Percentiles rank a stretch among this genome's conserved stretches.
Conservation (phyloP, 441 rosid species). For the Bruguiera hainesii region DNA sequence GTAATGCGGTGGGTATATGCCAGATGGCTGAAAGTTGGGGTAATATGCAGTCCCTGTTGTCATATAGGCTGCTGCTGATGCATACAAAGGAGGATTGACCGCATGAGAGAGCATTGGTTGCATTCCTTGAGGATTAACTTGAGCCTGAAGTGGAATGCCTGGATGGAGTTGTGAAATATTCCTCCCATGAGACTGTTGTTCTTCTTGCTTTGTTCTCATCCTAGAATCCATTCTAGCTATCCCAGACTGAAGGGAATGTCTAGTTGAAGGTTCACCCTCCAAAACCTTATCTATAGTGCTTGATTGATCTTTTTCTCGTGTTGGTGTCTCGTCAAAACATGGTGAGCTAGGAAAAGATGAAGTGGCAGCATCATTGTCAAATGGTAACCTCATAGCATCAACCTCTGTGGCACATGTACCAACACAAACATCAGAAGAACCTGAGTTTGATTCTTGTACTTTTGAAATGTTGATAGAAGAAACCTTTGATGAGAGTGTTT, state of each 20-base stretch:
- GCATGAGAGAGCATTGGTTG: constrained; percentile 43
- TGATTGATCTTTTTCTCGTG: constrained; percentile 34
- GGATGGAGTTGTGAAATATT: constrained; percentile 39
- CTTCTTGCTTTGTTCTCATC: constrained; percentile 52
- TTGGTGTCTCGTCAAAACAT: constrained; percentile 25
- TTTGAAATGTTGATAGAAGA: constrained; percentile 49
- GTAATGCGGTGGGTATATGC: constrained; percentile 40
- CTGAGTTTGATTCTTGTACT: constrained; percentile 42
- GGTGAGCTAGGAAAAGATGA: constrained; percentile 35
- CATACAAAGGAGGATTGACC: constrained; percentile 42
- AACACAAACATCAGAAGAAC: constrained; percentile 39
- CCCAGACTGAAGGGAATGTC: constrained; percentile 35
- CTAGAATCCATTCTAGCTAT: constrained; percentile 36
- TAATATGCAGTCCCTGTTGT: constrained; percentile 38
- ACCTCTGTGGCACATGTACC: constrained; percentile 34
- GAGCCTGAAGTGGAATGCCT: constrained; percentile 41
- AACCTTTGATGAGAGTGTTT: constrained; percentile 40
- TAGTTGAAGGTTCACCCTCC: constrained; percentile 40
- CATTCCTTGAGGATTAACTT: constrained; percentile 39
- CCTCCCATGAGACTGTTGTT: constrained; percentile 56
- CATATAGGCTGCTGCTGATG: constrained; percentile 37
- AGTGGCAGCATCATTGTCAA: constrained; percentile 38
- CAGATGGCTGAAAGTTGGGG: constrained; percentile 34
- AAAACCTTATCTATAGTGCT: constrained; percentile 30
- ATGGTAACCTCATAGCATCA: constrained; percentile 41